Evolutionary conservation across 139 green algal genomes (phyloP).

Genomic region (Chlamydomonas sp.): DNA sequence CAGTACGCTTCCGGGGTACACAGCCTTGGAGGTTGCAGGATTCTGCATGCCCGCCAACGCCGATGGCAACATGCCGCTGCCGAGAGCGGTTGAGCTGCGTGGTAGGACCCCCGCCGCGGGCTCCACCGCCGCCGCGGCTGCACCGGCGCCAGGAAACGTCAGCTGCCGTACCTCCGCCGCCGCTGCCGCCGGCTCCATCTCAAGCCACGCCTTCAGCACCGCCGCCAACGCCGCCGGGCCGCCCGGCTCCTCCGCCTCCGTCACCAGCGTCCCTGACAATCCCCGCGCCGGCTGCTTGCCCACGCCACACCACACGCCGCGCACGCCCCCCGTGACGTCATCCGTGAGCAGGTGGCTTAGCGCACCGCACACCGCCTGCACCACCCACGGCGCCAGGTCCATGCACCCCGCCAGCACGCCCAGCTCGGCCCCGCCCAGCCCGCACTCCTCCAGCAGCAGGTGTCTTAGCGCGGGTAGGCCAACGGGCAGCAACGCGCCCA

Average conservation of each 20-base stretch:
- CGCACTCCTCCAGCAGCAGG: slow-evolving; percentile 29
- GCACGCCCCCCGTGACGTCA: not conserved
- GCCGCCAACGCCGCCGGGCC: not conserved
- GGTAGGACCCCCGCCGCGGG: not conserved
- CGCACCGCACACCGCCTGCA: not conserved
- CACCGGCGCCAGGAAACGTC: slow-evolving; percentile 1
- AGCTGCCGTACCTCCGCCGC: not conserved
- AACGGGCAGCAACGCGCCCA: slow-evolving; percentile 25
- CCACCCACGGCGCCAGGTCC: slow-evolving; percentile 21
- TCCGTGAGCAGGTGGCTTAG: not conserved
- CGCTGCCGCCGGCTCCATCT: not conserved
- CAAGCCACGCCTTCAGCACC: not conserved
- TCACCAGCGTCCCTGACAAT: no score
- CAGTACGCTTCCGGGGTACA: no score
- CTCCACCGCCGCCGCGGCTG: not conserved
- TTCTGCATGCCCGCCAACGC: no score
- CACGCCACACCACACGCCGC: not conserved
- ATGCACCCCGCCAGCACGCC: slow-evolving; percentile 14
- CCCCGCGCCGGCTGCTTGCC: no score
- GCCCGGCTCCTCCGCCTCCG: not conserved
- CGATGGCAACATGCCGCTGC: no score
- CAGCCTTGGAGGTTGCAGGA: no score
- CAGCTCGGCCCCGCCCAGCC: slow-evolving; percentile 9
- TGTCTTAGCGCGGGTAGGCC: slow-evolving; percentile 14
- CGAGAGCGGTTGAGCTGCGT: no score